phyloP scores from a whole-genome alignment of 495 filamentous ascomycete genomes.

The Glonium stellatum region DNA sequence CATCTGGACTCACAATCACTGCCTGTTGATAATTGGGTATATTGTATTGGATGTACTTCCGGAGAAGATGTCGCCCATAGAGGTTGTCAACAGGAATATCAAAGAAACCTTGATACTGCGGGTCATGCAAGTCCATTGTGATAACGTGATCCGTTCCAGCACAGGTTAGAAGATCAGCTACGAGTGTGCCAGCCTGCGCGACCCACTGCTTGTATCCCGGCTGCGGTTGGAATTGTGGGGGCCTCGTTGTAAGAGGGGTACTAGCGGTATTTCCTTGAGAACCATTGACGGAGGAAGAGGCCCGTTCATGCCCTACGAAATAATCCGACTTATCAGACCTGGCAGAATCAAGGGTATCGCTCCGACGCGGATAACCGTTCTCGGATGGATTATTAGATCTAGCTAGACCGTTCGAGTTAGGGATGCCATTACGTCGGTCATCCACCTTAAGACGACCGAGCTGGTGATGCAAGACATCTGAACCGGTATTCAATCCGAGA shows the following conservation, averaged over 20 bases:
- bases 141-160: conserved; percentile 95
- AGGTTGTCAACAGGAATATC: conserved; percentile 97
- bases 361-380: conserved; percentile 34
- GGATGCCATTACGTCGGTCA: conserved; percentile 39
- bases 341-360: conserved; percentile 55
- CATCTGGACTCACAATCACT: conserved; percentile 93
- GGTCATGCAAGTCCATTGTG: conserved; percentile 95
- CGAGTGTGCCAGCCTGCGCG: conserved; percentile 89
- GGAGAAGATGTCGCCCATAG: conserved; percentile 78
- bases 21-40: conserved; percentile 82
- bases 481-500: conserved; percentile 53
- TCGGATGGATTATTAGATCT: conserved; percentile 19
- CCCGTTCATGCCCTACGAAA: conserved; percentile 4
- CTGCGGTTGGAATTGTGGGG: conserved; percentile 61
- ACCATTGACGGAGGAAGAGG: conserved; percentile 7
- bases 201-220: conserved; percentile 98
- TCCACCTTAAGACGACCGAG: conserved; percentile 57
- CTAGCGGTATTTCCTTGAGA: conserved; percentile 17
- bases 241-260: conserved; percentile 21
- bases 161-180: conserved; percentile 89
- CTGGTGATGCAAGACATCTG: conserved; percentile 57
- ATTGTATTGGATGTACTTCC: conserved; percentile 80
- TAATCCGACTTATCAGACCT: conserved; percentile 39
- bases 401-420: conserved; percentile 37
- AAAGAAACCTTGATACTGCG: conserved; percentile 98